phyloP scores from a whole-genome alignment of 2,329 filamentous ascomycete genomes.

The Stagonosporopsis tanaceti region DNA sequence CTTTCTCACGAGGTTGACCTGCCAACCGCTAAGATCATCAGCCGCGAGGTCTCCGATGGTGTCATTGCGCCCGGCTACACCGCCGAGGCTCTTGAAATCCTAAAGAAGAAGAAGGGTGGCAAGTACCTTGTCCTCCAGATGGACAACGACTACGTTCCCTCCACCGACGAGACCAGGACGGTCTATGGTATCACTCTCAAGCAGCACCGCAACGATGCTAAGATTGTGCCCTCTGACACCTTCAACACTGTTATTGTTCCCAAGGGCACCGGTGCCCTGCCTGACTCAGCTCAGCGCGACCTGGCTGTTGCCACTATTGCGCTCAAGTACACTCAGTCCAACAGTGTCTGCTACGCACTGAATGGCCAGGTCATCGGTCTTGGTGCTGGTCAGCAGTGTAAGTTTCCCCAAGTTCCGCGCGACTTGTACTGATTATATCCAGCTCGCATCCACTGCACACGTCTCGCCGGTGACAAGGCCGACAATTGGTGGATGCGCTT shows the following conservation, averaged over 20 bases:
- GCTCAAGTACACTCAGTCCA: constrained; percentile 96
- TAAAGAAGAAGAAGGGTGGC: constrained; percentile 98
- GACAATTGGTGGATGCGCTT: constrained; percentile 99
- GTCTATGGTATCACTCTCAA: constrained; percentile 89
- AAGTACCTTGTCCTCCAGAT: constrained; percentile 97
- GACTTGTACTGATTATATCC: constrained; percentile 8
- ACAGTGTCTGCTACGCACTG: constrained; percentile 96
- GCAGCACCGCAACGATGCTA: constrained; percentile 91
- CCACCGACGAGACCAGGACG: constrained; percentile 77
- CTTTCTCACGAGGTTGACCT: constrained; percentile 90
- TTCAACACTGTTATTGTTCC: constrained; percentile 88
- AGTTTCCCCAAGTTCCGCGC: constrained; percentile 16
- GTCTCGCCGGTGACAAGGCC: constrained; percentile 95
- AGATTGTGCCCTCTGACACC: constrained; percentile 79
- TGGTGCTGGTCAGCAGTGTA: constrained; percentile 90
- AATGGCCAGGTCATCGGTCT: constrained; percentile 94
- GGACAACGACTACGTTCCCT: constrained; percentile 84
- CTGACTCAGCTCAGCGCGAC: constrained; percentile 85
- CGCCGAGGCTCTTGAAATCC: constrained; percentile 83
- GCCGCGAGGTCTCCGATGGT: constrained; percentile 95
- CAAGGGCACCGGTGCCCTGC: constrained; percentile 75
- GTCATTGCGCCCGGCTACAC: constrained; percentile 91
- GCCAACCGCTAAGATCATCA: constrained; percentile 95
- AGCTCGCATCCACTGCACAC: constrained; percentile 94
- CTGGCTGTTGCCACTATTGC: constrained; percentile 95